Evolutionary conservation across 768 basidiomycete genomes (phyloP), one percentile per base, ranked within the genome.

Genomic region (Dentipellis fragilis): DNA sequence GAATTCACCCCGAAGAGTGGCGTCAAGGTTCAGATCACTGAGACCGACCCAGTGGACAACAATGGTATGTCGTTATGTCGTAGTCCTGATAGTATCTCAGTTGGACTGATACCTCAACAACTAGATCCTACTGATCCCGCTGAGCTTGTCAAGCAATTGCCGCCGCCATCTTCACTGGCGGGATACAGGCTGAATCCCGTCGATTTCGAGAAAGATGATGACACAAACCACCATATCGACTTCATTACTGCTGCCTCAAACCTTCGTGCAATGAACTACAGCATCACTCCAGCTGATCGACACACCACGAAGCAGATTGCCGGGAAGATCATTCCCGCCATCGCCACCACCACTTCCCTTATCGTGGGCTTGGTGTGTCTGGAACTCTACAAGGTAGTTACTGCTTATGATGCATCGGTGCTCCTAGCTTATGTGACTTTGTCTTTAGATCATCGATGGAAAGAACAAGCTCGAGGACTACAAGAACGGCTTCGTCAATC

Each of bases 181-280:
- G 96, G 96, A n/a, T 99, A 94, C 73, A 87, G 96, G 54, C 80
- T 99, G 49, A 88, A 76, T 52, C 91, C 95, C 2, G 95, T 94
- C 51, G 93, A 96, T 65, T 99, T 99, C 62, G 96, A 99, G 77
- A 99, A 99, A 73, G 96, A 99, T 65, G 95, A 98, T 64, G 96
- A 99, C 67, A 81, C 87, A 51, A 99, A 99, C 72, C 83, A 89
- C 72, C 96, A 99, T 71, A 97, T 99, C 67, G 96, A 95, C 72
- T 97, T 98, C 72, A 95, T 99, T 71, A 97, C 94, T 37, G 89
- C 96, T 8, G 90, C 95, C 7, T 96, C 93, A 51, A 98, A 99
- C 74, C 78, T 97, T 54, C 89, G 96, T 37, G 96, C 96, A 6
- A 80, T 83, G 73, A 98, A 98, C 73, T 99, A 99, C 72, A 85